Conservation (phyloP, 257 asterid genomes). For the Nicotiana knightiana region DNA sequence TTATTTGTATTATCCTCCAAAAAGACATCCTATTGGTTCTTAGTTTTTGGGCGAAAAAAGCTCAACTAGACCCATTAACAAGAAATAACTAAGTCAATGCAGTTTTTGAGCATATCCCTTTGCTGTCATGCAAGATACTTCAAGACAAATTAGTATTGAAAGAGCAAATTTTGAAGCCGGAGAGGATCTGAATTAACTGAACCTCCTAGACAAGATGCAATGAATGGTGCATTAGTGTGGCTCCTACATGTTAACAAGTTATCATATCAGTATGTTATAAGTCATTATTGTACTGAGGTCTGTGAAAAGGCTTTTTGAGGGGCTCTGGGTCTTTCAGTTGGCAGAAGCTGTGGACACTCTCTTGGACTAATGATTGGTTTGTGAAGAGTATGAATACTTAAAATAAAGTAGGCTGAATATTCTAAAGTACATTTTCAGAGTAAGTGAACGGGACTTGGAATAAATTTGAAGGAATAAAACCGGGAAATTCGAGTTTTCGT, state of each 20-base stretch:
- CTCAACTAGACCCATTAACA: not conserved
- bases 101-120: not conserved
- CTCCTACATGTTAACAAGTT: not conserved
- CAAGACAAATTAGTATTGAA: not conserved
- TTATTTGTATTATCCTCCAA: not conserved
- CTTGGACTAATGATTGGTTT: not conserved
- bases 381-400: not conserved
- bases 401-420: not conserved
- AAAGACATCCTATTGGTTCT: not conserved
- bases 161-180: not conserved
- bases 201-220: not conserved
- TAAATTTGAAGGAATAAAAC: not conserved
- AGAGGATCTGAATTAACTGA: not conserved
- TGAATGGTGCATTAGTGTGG: not conserved
- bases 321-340: not conserved
- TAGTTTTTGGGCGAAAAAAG: not conserved
- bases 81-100: slow-evolving; percentile 5
- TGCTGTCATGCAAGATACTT: not conserved
- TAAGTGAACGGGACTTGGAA: not conserved
- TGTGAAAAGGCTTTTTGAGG: not conserved
- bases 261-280: not conserved
- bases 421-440: not conserved
- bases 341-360: not conserved
- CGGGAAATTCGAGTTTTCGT: not conserved
- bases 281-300: not conserved